Evolutionary conservation across 805 yeast genomes (phyloP).

Genomic region (Wickerhamomyces tratensis): DNA sequence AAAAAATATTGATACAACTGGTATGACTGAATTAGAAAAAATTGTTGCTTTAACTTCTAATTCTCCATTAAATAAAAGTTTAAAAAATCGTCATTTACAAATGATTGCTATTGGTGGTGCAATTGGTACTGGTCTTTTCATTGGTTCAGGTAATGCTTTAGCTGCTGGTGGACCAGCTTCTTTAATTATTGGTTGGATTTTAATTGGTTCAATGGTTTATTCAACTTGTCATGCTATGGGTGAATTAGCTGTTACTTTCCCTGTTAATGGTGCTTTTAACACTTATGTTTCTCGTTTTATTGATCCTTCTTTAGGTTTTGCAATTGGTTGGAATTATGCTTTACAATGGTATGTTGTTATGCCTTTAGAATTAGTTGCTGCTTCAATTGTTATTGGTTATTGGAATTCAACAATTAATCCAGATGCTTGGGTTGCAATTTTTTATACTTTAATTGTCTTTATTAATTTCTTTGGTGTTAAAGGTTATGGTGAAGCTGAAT

Average conservation of each 20-base stretch:
- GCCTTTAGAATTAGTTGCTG: constrained; percentile 43
- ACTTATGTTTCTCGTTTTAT: constrained; percentile 48
- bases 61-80: constrained; percentile 34
- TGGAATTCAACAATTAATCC: constrained; percentile 37
- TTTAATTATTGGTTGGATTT: constrained; percentile 40
- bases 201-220: constrained; percentile 39
- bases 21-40: constrained; percentile 33
- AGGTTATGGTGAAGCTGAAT: constrained; percentile 46
- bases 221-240: constrained; percentile 46
- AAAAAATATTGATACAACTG: constrained; percentile 21
- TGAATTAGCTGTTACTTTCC: constrained; percentile 55
- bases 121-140: constrained; percentile 71
- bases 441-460: constrained; percentile 33
- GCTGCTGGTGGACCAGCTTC: constrained; percentile 63
- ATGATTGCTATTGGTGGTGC: constrained; percentile 78
- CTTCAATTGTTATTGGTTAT: constrained; percentile 42
- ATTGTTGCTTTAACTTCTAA: constrained; percentile 32
- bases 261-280: constrained; percentile 58
- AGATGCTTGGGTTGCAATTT: constrained; percentile 39
- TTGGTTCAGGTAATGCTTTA: constrained; percentile 59
- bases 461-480: constrained; percentile 45
- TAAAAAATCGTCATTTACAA: constrained; percentile 58
- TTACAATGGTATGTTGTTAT: constrained; percentile 41
- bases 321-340: constrained; percentile 49
- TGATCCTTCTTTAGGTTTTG: constrained; percentile 52